phyloP scores from a whole-genome alignment of 148 eudicot genomes.

The Rhododendron griersonianum region DNA sequence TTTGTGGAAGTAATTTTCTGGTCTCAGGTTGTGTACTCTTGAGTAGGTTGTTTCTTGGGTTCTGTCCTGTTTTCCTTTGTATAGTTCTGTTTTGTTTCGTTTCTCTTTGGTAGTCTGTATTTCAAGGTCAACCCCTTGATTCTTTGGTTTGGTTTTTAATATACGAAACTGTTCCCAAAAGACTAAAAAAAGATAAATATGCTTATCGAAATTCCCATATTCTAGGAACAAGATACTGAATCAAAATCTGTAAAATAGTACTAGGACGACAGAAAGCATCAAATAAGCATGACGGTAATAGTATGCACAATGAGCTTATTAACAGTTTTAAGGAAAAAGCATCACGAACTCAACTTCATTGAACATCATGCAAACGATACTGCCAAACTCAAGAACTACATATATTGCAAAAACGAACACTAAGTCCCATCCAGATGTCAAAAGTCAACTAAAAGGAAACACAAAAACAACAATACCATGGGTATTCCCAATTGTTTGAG shows the following conservation, averaged over 20 bases:
- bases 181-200: background rate
- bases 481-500: background rate
- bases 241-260: background rate
- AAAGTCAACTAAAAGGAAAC: background rate
- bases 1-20: background rate
- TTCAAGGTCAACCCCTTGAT: background rate
- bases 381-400: background rate
- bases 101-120: background rate
- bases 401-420: background rate
- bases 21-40: background rate
- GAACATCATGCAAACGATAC: background rate
- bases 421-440: background rate
- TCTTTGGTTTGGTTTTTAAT: no score
- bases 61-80: background rate
- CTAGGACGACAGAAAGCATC: background rate
- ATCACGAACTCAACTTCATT: background rate
- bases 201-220: background rate
- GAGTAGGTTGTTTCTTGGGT: background rate
- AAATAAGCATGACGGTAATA: background rate
- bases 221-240: background rate
- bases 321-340: background rate
- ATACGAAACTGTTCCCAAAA: background rate
- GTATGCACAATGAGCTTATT: background rate
- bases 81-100: no score
- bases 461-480: background rate